Conservation (phyloP, 1,139 yeast species). For the Tardiomyces depauwii region DNA sequence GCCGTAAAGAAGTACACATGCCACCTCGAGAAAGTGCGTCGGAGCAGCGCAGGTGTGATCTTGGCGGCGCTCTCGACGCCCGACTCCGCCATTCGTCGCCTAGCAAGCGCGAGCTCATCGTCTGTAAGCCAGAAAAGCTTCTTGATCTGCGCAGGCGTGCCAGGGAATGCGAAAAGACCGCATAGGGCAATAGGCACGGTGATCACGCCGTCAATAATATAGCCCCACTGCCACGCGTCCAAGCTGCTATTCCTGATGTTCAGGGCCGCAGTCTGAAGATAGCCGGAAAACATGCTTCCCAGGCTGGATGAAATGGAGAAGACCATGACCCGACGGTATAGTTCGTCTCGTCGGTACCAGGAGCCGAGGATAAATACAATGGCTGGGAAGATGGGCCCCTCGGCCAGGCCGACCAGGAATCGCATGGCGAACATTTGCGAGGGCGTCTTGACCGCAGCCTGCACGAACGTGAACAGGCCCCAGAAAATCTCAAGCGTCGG, state of each 20-base stretch:
- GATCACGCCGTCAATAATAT: conserved; percentile 41
- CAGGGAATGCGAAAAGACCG: conserved; percentile 56
- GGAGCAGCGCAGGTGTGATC: conserved; percentile 19
- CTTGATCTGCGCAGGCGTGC: conserved; percentile 43
- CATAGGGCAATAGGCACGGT: conserved; percentile 48
- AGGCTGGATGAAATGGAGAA: conserved; percentile 36
- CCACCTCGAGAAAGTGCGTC: conserved; percentile 25
- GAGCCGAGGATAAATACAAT: conserved; percentile 42
- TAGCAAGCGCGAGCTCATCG: conserved; percentile 20
- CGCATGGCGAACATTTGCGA: conserved; percentile 43
- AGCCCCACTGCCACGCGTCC: conserved; percentile 41
- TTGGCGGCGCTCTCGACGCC: conserved; percentile 25
- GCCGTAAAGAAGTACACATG: conserved; percentile 29
- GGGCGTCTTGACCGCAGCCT: conserved; percentile 33
- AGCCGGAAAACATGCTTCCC: conserved; percentile 36
- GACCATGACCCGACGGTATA: conserved; percentile 38
- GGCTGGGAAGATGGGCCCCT: conserved; percentile 51
- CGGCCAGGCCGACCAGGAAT: conserved; percentile 47
- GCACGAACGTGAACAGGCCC: conserved; percentile 43
- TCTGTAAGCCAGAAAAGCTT: conserved; percentile 20
- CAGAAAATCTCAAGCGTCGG: conserved; percentile 44
- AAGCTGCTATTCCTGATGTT: conserved; percentile 28
- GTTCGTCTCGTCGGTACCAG: conserved; percentile 37
- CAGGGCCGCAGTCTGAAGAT: conserved; percentile 34
- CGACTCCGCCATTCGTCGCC: conserved; percentile 17